Evolutionary conservation across 2,329 filamentous ascomycete species (phyloP).

Genomic region (Xylariaceae sp.): DNA sequence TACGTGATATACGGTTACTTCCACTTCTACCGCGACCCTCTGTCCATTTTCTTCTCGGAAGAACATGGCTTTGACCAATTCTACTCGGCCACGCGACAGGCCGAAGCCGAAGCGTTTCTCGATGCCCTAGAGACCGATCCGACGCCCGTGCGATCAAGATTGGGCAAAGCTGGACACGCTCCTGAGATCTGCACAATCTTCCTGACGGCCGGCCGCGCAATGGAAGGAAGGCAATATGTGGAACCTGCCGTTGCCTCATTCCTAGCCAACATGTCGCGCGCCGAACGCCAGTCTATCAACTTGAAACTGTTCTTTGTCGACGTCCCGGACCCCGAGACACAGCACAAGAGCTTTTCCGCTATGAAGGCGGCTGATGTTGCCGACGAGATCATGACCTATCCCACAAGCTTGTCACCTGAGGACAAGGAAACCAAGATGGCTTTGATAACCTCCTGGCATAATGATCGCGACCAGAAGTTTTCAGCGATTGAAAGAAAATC

Average conservation of each 20-base stretch:
- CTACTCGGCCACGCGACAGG: slow-evolving; percentile 27
- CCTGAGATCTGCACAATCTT: slow-evolving; percentile 28
- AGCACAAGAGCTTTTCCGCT: slow-evolving; percentile 23
- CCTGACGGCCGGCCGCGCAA: slow-evolving; percentile 25
- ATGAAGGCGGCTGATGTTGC: slow-evolving; percentile 19
- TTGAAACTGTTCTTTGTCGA: slow-evolving; percentile 31
- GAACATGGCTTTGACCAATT: slow-evolving; percentile 28
- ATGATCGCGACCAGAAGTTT: slow-evolving; percentile 18
- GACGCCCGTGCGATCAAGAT: slow-evolving; percentile 7
- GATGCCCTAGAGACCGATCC: slow-evolving; percentile 19
- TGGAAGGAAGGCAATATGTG: slow-evolving; percentile 27
- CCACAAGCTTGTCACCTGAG: slow-evolving; percentile 15
- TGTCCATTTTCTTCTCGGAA: slow-evolving; percentile 31
- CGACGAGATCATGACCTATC: slow-evolving; percentile 28
- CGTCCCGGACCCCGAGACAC: slow-evolving; percentile 23
- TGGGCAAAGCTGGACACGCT: slow-evolving; percentile 21
- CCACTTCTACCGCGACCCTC: slow-evolving; percentile 30
- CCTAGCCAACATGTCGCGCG: slow-evolving; percentile 27
- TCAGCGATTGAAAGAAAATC: slow-evolving; percentile 27
- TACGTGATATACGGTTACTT: slow-evolving; percentile 28
- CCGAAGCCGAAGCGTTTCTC: slow-evolving; percentile 26
- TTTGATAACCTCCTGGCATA: slow-evolving; percentile 19
- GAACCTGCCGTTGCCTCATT: slow-evolving; percentile 30
- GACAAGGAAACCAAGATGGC: slow-evolving; percentile 19
- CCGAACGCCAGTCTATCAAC: slow-evolving; percentile 24